phyloP scores from a whole-genome alignment of 163 green algal species.

The Chlamydomonas reinhardtii region DNA sequence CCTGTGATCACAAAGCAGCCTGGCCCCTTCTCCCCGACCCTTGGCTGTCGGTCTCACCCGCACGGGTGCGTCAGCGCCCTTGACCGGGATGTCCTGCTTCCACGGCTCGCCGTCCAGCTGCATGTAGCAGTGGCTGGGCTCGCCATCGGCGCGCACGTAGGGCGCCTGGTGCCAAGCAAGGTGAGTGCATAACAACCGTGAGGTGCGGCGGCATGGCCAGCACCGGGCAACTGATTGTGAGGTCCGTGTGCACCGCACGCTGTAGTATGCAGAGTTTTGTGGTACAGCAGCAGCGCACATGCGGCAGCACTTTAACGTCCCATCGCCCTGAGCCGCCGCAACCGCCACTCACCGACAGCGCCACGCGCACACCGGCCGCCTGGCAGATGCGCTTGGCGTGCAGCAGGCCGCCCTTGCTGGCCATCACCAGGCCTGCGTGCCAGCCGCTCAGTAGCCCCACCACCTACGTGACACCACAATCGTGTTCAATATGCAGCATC shows the following conservation, averaged over 20 bases:
- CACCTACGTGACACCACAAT: slow-evolving; percentile 13
- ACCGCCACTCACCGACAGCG: not conserved
- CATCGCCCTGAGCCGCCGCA: too few species aligned
- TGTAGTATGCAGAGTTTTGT: too few species aligned
- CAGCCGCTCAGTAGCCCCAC: slow-evolving; percentile 54
- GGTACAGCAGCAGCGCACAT: too few species aligned
- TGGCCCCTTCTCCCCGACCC: not conserved
- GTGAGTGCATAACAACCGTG: not conserved
- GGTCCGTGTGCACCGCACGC: too few species aligned
- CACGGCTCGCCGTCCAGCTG: slow-evolving; percentile 69
- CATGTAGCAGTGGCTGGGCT: slow-evolving; percentile 60
- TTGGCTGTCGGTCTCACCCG: slow-evolving; percentile 5
- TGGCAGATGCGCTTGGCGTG: slow-evolving; percentile 57
- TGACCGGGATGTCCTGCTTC: slow-evolving; percentile 59
- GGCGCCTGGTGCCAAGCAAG: slow-evolving; percentile 3
- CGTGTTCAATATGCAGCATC: too few species aligned
- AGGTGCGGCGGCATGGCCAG: not conserved
- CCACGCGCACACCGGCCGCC: slow-evolving; percentile 37
- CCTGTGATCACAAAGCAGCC: too few species aligned
- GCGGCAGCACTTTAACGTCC: too few species aligned
- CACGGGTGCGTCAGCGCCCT: slow-evolving; percentile 30
- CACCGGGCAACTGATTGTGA: too few species aligned
- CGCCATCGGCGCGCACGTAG: slow-evolving; percentile 46
- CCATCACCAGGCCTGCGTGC: slow-evolving; percentile 57
- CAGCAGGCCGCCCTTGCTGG: slow-evolving; percentile 47